Evolutionary conservation across 2,329 filamentous ascomycete species (phyloP), one percentile per base, ranked within the genome.

Genomic region (Claviceps sp.): DNA sequence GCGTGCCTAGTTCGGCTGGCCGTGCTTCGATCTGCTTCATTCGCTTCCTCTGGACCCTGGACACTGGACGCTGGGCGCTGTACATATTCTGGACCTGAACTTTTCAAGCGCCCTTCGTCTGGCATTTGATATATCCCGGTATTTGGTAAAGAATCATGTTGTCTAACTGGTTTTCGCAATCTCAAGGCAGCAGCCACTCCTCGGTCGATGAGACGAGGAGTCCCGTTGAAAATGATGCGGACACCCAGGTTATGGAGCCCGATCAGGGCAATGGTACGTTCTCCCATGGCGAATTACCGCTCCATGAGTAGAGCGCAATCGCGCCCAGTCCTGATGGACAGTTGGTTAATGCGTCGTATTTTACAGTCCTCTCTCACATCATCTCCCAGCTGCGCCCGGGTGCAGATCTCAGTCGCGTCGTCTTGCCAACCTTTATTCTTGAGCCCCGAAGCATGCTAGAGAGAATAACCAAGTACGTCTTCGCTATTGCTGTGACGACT

Each of bases 381-480:
- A 97, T 98, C 65, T 95, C 90, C 50, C 93, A 98, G 72, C 77
- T 98, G 56, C 86, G 93, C 56, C 93, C 93, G 13, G 93, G 93
- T 58, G 93, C 93, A 62, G 93, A 98, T 68, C 75, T 98, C 60
- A 95, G 89, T 70, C 82, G 91, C 61, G 90, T 98, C 56, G 91
- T 93, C 39, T 76, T 98, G 52, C 93, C 93, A 42, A 98, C 93
- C 47, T 98, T 98, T 68, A 98, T 98, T 63, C 81, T 98, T 60
- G 93, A 98, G 69, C 93, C 93, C 24, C 84, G 90, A 64, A 96
- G 90, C 61, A 98, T 98, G 93, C 74, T 98, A 61, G 93, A 98
- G 72, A 82, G 93, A 61, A 98, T 98, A 67, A 98, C 93, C 63
- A 98, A 98, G 90, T 95, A 73, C 59, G 82, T 73, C 30, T 50